phyloP scores from a whole-genome alignment of 257 asterid genomes.

The Jasminum sambac region DNA sequence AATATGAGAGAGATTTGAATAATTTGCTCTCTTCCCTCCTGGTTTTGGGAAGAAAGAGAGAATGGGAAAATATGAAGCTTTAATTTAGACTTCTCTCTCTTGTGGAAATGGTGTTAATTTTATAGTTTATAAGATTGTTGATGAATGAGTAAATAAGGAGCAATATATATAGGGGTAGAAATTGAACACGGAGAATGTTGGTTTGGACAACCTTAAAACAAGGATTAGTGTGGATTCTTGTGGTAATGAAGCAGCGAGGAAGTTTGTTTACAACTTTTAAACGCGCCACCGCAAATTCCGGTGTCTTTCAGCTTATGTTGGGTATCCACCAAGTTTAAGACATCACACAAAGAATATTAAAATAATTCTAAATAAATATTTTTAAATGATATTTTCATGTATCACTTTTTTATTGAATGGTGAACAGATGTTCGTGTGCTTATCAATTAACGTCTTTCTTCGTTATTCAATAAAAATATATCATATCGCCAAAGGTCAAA shows the following conservation, averaged over 20 bases:
- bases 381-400: too few species aligned
- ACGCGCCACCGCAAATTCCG: too few species aligned
- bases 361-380: too few species aligned
- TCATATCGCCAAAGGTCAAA: too few species aligned
- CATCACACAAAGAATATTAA: too few species aligned
- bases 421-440: too few species aligned
- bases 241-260: not conserved
- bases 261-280: not conserved
- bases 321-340: too few species aligned
- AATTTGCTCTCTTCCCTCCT: slow-evolving; percentile 22
- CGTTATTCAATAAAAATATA: too few species aligned
- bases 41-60: slow-evolving; percentile 28
- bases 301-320: too few species aligned
- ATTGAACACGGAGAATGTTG: not conserved
- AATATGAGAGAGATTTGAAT: not conserved
- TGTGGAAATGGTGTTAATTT: not conserved
- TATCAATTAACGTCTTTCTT: too few species aligned
- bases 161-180: not conserved
- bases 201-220: not conserved
- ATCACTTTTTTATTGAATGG: too few species aligned
- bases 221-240: not conserved
- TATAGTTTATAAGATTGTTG: not conserved
- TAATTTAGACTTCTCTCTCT: too few species aligned
- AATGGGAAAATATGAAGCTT: not conserved
- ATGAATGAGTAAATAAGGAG: not conserved